These are phyloP conservation scores for Volvariella surrecta DNA, from an alignment of 1,284 basidiomycete genomes.

Conservation along the genomic window DNA sequence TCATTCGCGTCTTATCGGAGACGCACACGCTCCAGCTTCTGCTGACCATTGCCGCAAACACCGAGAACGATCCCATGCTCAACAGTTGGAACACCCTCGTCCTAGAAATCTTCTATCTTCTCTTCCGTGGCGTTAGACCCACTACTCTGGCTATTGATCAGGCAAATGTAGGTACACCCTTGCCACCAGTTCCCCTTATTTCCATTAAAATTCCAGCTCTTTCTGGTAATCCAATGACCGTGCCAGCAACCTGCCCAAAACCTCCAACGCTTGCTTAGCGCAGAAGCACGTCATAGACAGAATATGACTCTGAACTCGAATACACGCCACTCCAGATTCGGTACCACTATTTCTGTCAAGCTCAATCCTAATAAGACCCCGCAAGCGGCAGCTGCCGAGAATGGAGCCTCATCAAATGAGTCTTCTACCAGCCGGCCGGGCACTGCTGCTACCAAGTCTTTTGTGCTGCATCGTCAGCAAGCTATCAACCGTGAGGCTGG, in stretches of 20 bases:
- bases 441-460: conserved; percentile 31
- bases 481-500: conserved; percentile 73
- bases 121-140: conserved; percentile 74
- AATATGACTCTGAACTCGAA: conserved; percentile 50
- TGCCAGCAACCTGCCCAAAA: conserved; percentile 59
- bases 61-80: conserved; percentile 63
- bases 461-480: conserved; percentile 78
- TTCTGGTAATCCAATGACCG: conserved; percentile 4
- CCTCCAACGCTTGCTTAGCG: conserved; percentile 62
- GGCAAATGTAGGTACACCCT: conserved; percentile 41
- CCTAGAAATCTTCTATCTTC: conserved; percentile 84
- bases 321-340: conserved; percentile 90
- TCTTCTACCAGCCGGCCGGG: conserved; percentile 14
- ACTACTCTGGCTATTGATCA: conserved; percentile 57
- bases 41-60: conserved; percentile 75
- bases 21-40: conserved; percentile 74
- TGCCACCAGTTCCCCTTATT: too few relatives aligned
- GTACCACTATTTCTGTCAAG: conserved; percentile 80
- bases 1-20: conserved; percentile 65
- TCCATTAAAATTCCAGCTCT: conserved; percentile 1
- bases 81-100: conserved; percentile 81
- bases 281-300: conserved; percentile 57
- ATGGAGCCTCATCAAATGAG: too few relatives aligned
- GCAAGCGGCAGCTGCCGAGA: conserved; percentile 11
- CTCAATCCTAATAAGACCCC: conserved; percentile 44